These are phyloP conservation scores for Teratosphaeria epicoccoides DNA, from an alignment of 2,329 filamentous ascomycete species.

Conservation along the genomic window DNA sequence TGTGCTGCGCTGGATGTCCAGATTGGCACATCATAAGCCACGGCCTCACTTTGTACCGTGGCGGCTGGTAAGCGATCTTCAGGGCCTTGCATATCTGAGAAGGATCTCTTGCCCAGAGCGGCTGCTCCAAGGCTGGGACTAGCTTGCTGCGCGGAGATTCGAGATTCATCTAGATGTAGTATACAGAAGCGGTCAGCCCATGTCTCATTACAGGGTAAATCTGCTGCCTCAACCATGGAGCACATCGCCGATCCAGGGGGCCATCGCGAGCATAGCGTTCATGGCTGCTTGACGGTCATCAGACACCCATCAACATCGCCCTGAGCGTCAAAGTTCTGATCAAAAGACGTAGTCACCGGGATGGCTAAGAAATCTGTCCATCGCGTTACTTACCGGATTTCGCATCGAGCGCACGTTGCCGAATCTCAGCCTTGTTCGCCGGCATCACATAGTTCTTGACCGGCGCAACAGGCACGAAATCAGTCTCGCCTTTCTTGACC, in stretches of 20 bases:
- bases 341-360: no score
- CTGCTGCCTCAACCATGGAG: no score
- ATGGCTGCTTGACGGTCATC: no score
- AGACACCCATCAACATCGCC: no score
- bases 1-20: not conserved
- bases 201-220: no score
- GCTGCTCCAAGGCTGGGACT: not conserved
- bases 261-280: no score
- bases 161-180: not conserved
- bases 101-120: not conserved
- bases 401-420: constrained; percentile 1
- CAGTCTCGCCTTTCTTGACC: constrained; percentile 30
- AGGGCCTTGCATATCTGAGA: not conserved
- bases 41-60: not conserved
- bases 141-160: not conserved
- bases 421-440: constrained; percentile 12
- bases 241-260: no score
- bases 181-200: no score
- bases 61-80: not conserved
- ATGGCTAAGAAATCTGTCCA: no score
- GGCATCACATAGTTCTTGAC: constrained; percentile 18
- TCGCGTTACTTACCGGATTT: no score
- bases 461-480: constrained; percentile 21
- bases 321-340: no score
- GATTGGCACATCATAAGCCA: not conserved